These are phyloP conservation scores for Penicillium paxilli DNA, from an alignment of 495 filamentous ascomycete species.

Conservation along the genomic window DNA sequence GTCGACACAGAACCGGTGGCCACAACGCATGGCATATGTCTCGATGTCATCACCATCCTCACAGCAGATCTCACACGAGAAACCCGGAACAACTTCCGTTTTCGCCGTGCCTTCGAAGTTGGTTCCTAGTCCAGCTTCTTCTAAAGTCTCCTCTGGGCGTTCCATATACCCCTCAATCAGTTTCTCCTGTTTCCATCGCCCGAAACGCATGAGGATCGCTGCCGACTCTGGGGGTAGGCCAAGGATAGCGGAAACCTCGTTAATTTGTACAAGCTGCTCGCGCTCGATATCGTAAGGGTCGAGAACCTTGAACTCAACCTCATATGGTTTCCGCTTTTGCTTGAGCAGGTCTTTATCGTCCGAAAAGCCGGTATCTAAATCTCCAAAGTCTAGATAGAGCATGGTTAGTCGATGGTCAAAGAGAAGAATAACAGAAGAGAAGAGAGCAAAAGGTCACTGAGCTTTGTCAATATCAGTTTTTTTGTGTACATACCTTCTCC, in stretches of 20 bases:
- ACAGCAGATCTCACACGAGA: conserved; percentile 94
- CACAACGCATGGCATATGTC: conserved; percentile 94
- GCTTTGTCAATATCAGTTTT: no score
- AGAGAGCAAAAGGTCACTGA: background rate
- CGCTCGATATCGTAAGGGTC: conserved; percentile 75
- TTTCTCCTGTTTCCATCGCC: conserved; percentile 93
- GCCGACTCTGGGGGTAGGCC: conserved; percentile 82
- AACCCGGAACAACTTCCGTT: conserved; percentile 69
- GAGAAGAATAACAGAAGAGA: background rate
- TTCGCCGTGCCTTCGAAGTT: conserved; percentile 61
- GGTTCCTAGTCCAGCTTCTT: conserved; percentile 78
- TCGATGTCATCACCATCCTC: conserved; percentile 79
- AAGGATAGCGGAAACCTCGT: conserved; percentile 85
- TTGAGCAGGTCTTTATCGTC: conserved; percentile 74
- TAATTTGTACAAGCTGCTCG: conserved; percentile 80
- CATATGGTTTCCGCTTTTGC: conserved; percentile 71
- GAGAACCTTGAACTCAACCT: conserved; percentile 81
- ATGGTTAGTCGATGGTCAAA: background rate
- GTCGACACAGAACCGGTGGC: conserved; percentile 90
- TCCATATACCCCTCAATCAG: conserved; percentile 97
- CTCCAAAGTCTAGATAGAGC: conserved; percentile 61
- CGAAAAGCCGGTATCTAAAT: conserved; percentile 73
- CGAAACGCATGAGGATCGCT: conserved; percentile 84
- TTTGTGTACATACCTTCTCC: conserved; percentile 62
- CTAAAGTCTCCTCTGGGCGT: conserved; percentile 69